A percentile compares a stretch with the other conserved stretches of the same genome.
Evolutionary conservation across 2,329 filamentous ascomycete species (phyloP).

Genomic region (Sporothrix curviconia): DNA sequence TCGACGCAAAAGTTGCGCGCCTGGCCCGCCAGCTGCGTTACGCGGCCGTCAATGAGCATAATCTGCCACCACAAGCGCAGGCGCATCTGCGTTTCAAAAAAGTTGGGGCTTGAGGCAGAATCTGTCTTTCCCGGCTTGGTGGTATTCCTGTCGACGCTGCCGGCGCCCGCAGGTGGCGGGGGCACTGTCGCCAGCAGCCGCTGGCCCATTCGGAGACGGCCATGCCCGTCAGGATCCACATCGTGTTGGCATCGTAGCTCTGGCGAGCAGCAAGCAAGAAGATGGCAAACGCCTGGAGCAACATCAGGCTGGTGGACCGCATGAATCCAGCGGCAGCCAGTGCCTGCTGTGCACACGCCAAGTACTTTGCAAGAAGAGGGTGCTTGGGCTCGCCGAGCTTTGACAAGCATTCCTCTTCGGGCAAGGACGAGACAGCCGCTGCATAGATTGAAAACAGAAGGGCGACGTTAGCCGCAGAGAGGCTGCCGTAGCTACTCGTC

Average conservation of each 20-base stretch:
- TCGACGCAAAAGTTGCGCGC: background rate
- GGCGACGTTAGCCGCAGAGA: slow-evolving; percentile 18
- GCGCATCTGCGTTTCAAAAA: slow-evolving; percentile 53
- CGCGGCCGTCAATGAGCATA: slow-evolving; percentile 45
- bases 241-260: slow-evolving; percentile 40
- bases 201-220: slow-evolving; percentile 45
- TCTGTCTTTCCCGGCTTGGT: background rate
- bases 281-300: slow-evolving; percentile 51
- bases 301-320: slow-evolving; percentile 45
- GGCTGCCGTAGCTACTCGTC: background rate
- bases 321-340: slow-evolving; percentile 53
- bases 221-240: slow-evolving; percentile 55
- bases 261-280: slow-evolving; percentile 36
- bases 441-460: slow-evolving; percentile 49
- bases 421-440: slow-evolving; percentile 45
- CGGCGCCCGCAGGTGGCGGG: background rate
- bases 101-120: slow-evolving; percentile 34
- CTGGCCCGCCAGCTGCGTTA: slow-evolving; percentile 15
- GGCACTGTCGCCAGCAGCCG: slow-evolving; percentile 30
- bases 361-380: slow-evolving; percentile 26
- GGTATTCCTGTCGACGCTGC: background rate
- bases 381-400: slow-evolving; percentile 8
- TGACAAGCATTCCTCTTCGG: slow-evolving; percentile 37
- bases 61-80: slow-evolving; percentile 55
- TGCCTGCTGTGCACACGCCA: slow-evolving; percentile 45